A percentile compares a stretch with the other conserved stretches of the same genome.
These are phyloP conservation scores for Hermanozyma aechmeae DNA, from an alignment of 805 yeast species.

Conservation along the genomic window DNA sequence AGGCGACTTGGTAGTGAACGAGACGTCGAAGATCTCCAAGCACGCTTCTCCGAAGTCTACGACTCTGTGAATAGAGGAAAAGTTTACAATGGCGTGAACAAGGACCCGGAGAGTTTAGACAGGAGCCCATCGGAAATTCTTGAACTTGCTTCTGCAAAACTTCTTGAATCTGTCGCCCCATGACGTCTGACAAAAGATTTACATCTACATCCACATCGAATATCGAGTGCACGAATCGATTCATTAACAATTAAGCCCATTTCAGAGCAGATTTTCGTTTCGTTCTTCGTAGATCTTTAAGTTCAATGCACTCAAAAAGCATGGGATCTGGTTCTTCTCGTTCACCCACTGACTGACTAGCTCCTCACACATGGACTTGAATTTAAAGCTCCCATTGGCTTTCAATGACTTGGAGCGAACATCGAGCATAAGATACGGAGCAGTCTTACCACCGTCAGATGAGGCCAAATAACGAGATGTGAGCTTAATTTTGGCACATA, in stretches of 20 bases:
- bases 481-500: conserved; percentile 46
- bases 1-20: conserved; percentile 26
- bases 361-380: conserved; percentile 32
- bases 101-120: conserved; percentile 39
- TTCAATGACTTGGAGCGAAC: conserved; percentile 44
- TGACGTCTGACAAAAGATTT: background rate
- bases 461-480: conserved; percentile 32
- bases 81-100: conserved; percentile 45
- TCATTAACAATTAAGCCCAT: background rate
- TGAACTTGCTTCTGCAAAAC: conserved; percentile 14
- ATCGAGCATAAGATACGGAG: conserved; percentile 48
- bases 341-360: conserved; percentile 59
- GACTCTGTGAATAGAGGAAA: conserved; percentile 55
- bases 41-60: conserved; percentile 19
- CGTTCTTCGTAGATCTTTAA: conserved; percentile 50
- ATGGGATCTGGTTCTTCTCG: conserved; percentile 62
- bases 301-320: conserved; percentile 68
- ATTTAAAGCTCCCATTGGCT: conserved; percentile 34
- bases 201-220: background rate
- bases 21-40: conserved; percentile 27
- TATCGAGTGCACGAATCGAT: background rate
- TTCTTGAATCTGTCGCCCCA: background rate
- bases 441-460: conserved; percentile 8
- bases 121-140: conserved; percentile 32
- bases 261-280: conserved; percentile 3